Conservation (phyloP, 768 basidiomycete genomes). For the Vishniacozyma victoriae region DNA sequence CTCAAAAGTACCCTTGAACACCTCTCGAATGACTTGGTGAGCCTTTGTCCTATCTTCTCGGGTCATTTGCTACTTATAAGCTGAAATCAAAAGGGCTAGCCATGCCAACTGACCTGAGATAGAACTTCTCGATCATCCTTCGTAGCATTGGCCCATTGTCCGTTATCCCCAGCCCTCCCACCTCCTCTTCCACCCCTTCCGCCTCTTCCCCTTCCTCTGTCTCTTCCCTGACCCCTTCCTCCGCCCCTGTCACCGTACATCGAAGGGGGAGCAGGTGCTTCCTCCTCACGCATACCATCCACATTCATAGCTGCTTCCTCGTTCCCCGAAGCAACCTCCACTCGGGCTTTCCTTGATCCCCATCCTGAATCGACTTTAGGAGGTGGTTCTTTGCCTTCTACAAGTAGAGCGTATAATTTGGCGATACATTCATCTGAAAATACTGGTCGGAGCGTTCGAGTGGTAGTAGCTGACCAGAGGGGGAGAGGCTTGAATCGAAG, state of each 20-base stretch:
- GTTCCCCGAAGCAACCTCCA: constrained; percentile 10
- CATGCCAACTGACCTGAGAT: constrained; percentile 63
- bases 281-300: not conserved
- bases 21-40: constrained; percentile 70
- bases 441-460: constrained; percentile 56
- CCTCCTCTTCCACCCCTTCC: constrained; percentile 32
- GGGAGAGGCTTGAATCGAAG: constrained; percentile 25
- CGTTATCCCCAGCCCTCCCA: constrained; percentile 20
- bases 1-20: constrained; percentile 78
- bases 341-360: constrained; percentile 45
- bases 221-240: constrained; percentile 36
- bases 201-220: constrained; percentile 36
- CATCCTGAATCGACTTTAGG: constrained; percentile 69
- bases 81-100: not conserved
- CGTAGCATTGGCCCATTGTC: constrained; percentile 39
- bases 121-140: constrained; percentile 70
- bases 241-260: not conserved
- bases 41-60: constrained; percentile 76
- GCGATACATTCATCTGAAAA: constrained; percentile 59
- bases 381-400: constrained; percentile 76
- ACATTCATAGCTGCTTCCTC: constrained; percentile 29
- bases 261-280: not conserved
- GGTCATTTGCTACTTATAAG: constrained; percentile 64
- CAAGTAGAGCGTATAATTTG: constrained; percentile 64
- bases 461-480: constrained; percentile 25